Conservation (phyloP, 176 grass and related monocot species). For the Musa itinerans region DNA sequence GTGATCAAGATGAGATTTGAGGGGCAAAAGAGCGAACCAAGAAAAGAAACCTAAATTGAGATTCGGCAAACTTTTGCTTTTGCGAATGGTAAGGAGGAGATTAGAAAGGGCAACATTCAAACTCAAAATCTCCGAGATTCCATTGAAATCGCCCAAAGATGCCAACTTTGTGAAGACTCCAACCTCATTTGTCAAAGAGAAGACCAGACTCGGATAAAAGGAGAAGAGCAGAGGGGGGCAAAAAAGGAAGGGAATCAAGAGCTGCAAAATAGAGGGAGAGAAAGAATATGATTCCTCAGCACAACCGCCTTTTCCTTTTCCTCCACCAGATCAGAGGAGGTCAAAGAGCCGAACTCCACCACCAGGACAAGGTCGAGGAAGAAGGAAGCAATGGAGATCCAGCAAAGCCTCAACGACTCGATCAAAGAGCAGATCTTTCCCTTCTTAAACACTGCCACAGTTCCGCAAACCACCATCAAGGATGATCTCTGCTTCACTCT, state of each 20-base stretch:
- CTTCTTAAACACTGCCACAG: constrained; percentile 38
- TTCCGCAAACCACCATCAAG: constrained; percentile 19
- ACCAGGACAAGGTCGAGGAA: neutral
- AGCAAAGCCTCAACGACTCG: neutral
- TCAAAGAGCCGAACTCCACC: neutral
- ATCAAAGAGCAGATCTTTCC: constrained; percentile 19
- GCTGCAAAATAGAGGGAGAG: constrained; percentile 24
- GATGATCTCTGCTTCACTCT: neutral
- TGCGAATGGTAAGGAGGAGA: neutral
- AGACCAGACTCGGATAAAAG: constrained; percentile 7
- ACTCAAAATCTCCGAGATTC: neutral
- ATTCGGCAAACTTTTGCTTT: constrained; percentile 16
- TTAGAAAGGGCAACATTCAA: neutral
- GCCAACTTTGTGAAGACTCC: constrained; percentile 1
- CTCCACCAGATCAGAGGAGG: neutral
- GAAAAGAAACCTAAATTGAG: neutral
- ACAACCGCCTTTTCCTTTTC: neutral
- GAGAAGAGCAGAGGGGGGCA: constrained; percentile 17
- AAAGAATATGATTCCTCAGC: neutral
- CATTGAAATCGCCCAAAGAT: neutral
- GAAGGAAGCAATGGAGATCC: neutral
- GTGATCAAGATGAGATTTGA: neutral
- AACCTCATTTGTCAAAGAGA: too few species aligned
- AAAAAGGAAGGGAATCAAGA: constrained; percentile 18
- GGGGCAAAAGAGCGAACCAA: neutral